Evolutionary conservation across 2,329 filamentous ascomycete genomes (phyloP), one percentile per base, ranked within the genome.

Genomic region (Didymella keratinophila): DNA sequence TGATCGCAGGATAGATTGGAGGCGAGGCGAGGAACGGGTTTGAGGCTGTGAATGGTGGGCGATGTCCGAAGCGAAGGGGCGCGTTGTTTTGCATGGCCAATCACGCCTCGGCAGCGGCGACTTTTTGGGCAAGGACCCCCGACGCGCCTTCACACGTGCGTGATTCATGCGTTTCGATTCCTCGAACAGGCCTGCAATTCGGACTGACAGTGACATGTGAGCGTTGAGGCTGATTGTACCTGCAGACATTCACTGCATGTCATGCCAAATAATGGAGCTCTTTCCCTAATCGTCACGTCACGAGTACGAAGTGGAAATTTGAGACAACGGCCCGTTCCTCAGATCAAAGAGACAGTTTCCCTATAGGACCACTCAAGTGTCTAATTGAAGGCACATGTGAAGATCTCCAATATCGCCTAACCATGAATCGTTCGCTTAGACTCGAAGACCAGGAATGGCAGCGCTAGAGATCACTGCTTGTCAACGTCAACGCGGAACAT

Each of bases 1-100:
- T 73, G 69, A 67, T 52, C 57, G 53, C 36, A 46, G 54, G 23
- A 60, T 71, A 71, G 36, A 72, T 72, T 69, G 61, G 30, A 46
- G 54, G 58, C 49, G 63, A 49, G 61, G 59, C 54, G 56, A 61
- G 50, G 44, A 57, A 42, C 63, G 63, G 61, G 42, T 58, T 63
- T 61, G 47, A 53, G 23, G 62, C 62, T 69, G 54, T 71, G 65
- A 74, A 61, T 73, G 66, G 70, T 55, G 49, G 62, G 48, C 44
- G 50, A 41, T 52, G 55, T 62, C 63, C 62, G 68, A 59, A 32
- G 59, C 51, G 53, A 60, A 63, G 60, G 45, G 30, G 63, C 56
- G 50, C 9, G 50, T 52, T 30, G 57, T 47, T 39, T 53, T 5
- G 14, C n/a, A 21, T 18, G 39, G 36, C 52, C 47, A 41, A 54